Evolutionary conservation across 148 eudicot species (phyloP).

Genomic region (Salicornia ramosissima): DNA sequence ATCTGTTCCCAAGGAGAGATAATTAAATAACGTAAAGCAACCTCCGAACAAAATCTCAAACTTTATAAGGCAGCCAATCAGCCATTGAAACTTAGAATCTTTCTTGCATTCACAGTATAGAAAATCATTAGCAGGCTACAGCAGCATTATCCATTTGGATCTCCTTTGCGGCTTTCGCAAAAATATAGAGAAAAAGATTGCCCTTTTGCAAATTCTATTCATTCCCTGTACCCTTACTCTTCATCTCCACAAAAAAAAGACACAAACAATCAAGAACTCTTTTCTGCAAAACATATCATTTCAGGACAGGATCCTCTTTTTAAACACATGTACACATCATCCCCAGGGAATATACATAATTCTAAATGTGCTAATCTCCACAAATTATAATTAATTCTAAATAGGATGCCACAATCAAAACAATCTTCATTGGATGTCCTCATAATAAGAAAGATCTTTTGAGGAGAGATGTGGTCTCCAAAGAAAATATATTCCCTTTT

Average conservation of each 20-base stretch:
- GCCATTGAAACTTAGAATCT: neutral
- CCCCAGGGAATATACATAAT: neutral
- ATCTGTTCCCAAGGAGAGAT: neutral
- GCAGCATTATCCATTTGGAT: neutral
- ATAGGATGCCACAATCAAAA: no score
- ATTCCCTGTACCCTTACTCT: neutral
- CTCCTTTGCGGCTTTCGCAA: neutral
- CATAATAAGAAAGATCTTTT: no score
- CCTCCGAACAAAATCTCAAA: constrained; percentile 1
- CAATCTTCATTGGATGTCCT: no score
- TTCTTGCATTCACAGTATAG: neutral
- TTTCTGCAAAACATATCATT: neutral
- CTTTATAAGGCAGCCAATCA: neutral
- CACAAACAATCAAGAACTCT: neutral
- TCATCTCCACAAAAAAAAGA: neutral
- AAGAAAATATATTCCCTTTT: no score
- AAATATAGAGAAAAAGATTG: neutral
- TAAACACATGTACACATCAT: no score
- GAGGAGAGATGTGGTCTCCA: no score
- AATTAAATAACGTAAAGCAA: no score
- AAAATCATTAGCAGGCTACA: neutral
- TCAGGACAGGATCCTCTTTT: neutral
- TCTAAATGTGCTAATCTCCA: neutral
- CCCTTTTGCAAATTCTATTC: neutral
- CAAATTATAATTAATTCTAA: neutral